Percentiles rank a stretch among this genome's conserved stretches.
Evolutionary conservation across 2,329 filamentous ascomycete genomes (phyloP).

Genomic region (Colletotrichum simmondsii): DNA sequence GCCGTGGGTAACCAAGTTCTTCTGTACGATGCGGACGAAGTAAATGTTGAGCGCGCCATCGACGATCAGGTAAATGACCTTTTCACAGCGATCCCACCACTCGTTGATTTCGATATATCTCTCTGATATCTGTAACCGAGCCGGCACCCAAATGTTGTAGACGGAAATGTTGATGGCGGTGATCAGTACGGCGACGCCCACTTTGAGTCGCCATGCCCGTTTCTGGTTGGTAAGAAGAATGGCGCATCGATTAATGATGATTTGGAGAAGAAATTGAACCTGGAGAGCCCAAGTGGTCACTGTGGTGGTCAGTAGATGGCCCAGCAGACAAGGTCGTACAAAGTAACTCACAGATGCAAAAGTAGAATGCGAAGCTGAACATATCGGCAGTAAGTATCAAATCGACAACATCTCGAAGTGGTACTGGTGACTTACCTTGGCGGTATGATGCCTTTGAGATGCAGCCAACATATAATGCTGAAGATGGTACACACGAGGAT

Average conservation of each 20-base stretch:
- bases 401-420: background rate
- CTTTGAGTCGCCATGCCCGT: conserved; percentile 52
- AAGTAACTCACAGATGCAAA: conserved; percentile 28
- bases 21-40: conserved; percentile 50
- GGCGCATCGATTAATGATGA: conserved; percentile 64
- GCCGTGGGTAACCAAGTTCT: conserved; percentile 40
- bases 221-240: conserved; percentile 54
- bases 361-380: conserved; percentile 33
- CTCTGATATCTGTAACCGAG: conserved; percentile 54
- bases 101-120: conserved; percentile 57
- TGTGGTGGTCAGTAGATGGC: background rate
- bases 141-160: conserved; percentile 65
- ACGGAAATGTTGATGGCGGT: conserved; percentile 62
- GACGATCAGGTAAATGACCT: conserved; percentile 60
- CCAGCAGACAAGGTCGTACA: background rate
- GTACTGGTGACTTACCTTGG: conserved; percentile 20
- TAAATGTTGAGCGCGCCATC: conserved; percentile 61
- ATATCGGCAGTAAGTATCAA: background rate
- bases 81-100: conserved; percentile 64
- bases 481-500: conserved; percentile 54
- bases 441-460: conserved; percentile 34
- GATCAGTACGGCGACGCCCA: conserved; percentile 56
- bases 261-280: conserved; percentile 63
- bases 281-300: conserved; percentile 51
- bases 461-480: conserved; percentile 46